A percentile compares a stretch with the other conserved stretches of the same genome.
These are phyloP conservation scores for Fusarium austroafricanum DNA, from an alignment of 2,329 filamentous ascomycete species.

Conservation along the genomic window DNA sequence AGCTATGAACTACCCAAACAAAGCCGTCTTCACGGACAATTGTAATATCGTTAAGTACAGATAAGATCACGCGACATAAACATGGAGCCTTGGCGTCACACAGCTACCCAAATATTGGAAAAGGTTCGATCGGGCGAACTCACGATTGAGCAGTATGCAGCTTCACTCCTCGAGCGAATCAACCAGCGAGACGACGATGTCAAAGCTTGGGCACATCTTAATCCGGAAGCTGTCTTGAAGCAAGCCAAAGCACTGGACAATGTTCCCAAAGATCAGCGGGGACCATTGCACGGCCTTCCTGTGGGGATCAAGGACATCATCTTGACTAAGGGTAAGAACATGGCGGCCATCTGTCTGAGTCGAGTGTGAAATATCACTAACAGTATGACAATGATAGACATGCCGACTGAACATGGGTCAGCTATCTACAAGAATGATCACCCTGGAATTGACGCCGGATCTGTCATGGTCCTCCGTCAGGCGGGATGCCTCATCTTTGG, in stretches of 20 bases:
- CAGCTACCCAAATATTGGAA: slow-evolving; percentile 56
- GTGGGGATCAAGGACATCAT: slow-evolving; percentile 71
- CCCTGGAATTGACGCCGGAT: slow-evolving; percentile 61
- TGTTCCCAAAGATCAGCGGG: slow-evolving; percentile 59
- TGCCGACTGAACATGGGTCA: slow-evolving; percentile 67
- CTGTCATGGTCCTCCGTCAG: slow-evolving; percentile 61
- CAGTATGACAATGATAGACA: slow-evolving; percentile 51
- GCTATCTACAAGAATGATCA: slow-evolving; percentile 61
- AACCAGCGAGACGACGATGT: slow-evolving; percentile 56
- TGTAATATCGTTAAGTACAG: background rate
- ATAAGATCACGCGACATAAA: rapidly evolving
- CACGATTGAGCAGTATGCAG: slow-evolving; percentile 63
- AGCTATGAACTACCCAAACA: background rate
- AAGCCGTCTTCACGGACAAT: too few relatives aligned
- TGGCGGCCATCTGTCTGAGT: slow-evolving; percentile 29
- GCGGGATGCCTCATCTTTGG: slow-evolving; percentile 67
- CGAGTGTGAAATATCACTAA: background rate
- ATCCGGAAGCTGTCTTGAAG: slow-evolving; percentile 57
- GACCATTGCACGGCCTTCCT: slow-evolving; percentile 67
- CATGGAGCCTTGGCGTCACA: slow-evolving; percentile 40
- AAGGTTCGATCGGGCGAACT: slow-evolving; percentile 55
- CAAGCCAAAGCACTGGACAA: slow-evolving; percentile 63
- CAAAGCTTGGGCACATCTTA: slow-evolving; percentile 63
- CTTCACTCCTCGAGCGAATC: slow-evolving; percentile 59
- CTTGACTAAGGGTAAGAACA: slow-evolving; percentile 61